Conservation (phyloP, 352 stramenopile species). For the Globisporangium solare region DNA sequence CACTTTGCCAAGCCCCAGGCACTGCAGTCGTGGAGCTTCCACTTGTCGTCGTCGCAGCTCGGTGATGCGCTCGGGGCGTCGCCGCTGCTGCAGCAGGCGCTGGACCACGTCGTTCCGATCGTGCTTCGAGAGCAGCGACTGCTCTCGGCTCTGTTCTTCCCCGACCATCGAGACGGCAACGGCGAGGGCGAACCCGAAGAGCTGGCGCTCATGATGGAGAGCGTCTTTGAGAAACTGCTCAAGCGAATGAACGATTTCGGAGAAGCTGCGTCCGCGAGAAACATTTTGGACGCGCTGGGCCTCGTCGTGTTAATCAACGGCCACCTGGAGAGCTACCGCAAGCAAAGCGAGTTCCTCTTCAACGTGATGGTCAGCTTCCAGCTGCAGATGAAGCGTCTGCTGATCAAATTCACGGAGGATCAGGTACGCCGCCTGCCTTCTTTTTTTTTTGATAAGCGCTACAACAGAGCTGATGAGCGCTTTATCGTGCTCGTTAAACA, state of each 20-base stretch:
- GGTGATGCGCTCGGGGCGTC: conserved; percentile 47
- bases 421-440: conserved; percentile 23
- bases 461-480: neutral
- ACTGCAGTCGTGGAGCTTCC: conserved; percentile 59
- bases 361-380: conserved; percentile 72
- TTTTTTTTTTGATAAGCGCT: too few relatives aligned
- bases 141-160: conserved; percentile 44
- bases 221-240: conserved; percentile 66
- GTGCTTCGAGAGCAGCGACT: conserved; percentile 45
- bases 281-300: conserved; percentile 61
- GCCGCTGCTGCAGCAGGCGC: conserved; percentile 58
- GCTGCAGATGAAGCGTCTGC: conserved; percentile 69
- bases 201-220: conserved; percentile 53
- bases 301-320: conserved; percentile 51
- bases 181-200: conserved; percentile 30
- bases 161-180: conserved; percentile 16
- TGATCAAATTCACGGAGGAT: conserved; percentile 80
- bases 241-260: conserved; percentile 70
- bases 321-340: conserved; percentile 34
- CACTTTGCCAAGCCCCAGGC: conserved; percentile 56
- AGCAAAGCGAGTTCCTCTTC: conserved; percentile 61
- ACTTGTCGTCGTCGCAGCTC: conserved; percentile 55
- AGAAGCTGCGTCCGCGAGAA: conserved; percentile 44
- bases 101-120: conserved; percentile 63
- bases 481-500: conserved; percentile 10